Evolutionary conservation across 192 early-diverging fungal species (phyloP), one percentile per base, ranked within the genome.

Genomic region (Kappamyces sp.): DNA sequence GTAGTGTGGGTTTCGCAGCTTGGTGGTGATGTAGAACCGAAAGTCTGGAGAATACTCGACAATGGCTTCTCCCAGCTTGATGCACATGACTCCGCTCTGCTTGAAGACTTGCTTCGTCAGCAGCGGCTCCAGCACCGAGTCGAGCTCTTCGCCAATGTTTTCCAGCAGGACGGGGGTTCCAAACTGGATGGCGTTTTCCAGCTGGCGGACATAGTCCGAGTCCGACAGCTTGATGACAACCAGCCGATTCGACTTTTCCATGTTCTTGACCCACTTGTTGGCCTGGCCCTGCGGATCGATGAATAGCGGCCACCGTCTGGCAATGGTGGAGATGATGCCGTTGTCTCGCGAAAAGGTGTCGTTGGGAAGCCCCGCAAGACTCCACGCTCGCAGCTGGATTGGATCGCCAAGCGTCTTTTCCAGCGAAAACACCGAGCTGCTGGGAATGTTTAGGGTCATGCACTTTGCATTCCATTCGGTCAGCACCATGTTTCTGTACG

Each of bases 231-330:
- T 83, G 32, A 83, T 83, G 0, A 83, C 74, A 5, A 68, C 66
- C 51, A 83, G 54, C 0, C 69, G 57, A 43, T 83, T 83, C 22
- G 45, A 49, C 57, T 83, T 83, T 62, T 83, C 79, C 72, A 81
- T 72, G 60, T 81, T 83, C 54, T 82, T 83, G 45, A 83, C 67
- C 80, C 80, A 83, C 49, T 83, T 83, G 67, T 83, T 83, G 38
- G 80, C 80, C 60, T 83, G 80, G 1, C 79, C 80, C 54, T 83
- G 78, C 5, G 79, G 79, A 57, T 82, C 78, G 49, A 82, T 77
- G 51, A 82, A 81, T 9, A 83, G 60, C 12, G 74, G 75, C 80
- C 80, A 83, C 22, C 80, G 67, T 14, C 78, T 65, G 0, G 80
- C 72, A 38, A 74, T 83, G 5, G 69, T 64, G 1, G 80, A 45